Evolutionary conservation across 805 yeast genomes (phyloP).

Genomic region (Soucietia sequanensis): DNA sequence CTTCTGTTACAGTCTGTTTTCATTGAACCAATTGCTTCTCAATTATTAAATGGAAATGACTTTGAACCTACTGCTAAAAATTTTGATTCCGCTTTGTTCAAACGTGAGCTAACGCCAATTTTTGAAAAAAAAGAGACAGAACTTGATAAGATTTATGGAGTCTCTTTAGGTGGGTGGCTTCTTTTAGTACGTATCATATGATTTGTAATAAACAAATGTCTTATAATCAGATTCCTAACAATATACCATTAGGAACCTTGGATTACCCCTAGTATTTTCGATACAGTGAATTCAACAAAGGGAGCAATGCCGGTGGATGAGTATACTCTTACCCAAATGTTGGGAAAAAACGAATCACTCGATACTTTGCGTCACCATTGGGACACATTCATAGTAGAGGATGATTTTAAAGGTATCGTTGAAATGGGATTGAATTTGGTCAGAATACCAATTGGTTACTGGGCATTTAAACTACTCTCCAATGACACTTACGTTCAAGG

Average conservation of each 20-base stretch:
- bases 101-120: no score
- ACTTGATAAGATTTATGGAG: constrained; percentile 13
- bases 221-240: no score
- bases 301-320: constrained; percentile 56
- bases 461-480: constrained; percentile 61
- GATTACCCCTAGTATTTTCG: constrained; percentile 63
- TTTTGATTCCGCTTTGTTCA: no score
- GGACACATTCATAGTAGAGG: constrained; percentile 57
- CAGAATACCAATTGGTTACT: constrained; percentile 75
- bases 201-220: no score
- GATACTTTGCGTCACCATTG: constrained; percentile 51
- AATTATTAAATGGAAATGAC: no score
- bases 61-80: no score
- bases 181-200: constrained; percentile 44
- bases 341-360: constrained; percentile 48
- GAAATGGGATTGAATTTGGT: constrained; percentile 62
- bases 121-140: no score
- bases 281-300: constrained; percentile 23
- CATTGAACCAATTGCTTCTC: no score
- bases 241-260: constrained; percentile 54
- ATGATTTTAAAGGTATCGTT: constrained; percentile 53
- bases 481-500: constrained; percentile 68
- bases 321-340: constrained; percentile 45
- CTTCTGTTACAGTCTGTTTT: no score
- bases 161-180: constrained; percentile 66